These are phyloP conservation scores for Suillus tomentosus DNA, from an alignment of 768 basidiomycete species.

Conservation along the genomic window DNA sequence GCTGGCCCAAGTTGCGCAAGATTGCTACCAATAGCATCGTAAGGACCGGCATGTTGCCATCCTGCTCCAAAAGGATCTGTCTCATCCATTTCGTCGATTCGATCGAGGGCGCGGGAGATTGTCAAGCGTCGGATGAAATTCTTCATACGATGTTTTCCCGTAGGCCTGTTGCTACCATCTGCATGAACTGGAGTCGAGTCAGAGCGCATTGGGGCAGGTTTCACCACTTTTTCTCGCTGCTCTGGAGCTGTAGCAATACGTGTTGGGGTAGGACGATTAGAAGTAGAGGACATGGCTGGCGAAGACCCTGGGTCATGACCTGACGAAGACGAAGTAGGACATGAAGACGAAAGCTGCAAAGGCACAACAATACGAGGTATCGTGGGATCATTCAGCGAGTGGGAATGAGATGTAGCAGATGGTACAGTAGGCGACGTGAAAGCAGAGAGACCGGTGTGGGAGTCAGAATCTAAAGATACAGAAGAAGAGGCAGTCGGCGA, in stretches of 20 bases:
- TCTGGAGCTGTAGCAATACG: conserved; percentile 7
- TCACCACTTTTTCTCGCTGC: conserved; percentile 4
- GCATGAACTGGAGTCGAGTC: conserved; percentile 8
- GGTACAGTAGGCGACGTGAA: conserved; percentile 19
- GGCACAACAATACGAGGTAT: conserved; percentile 6
- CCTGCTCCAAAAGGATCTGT: conserved; percentile 64
- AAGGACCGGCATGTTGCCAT: conserved; percentile 75
- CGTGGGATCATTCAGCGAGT: conserved; percentile 6
- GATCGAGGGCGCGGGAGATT: conserved; percentile 48
- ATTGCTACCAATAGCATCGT: conserved; percentile 56
- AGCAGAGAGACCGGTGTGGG: conserved; percentile 10
- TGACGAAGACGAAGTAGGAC: no score
- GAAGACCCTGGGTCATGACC: conserved; percentile 4
- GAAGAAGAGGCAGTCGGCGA: conserved; percentile 8
- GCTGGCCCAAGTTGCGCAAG: conserved; percentile 16
- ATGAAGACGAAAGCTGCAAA: not conserved
- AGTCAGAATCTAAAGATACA: conserved; percentile 16
- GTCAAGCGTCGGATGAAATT: conserved; percentile 31
- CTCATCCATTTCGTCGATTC: conserved; percentile 79
- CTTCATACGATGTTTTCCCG: conserved; percentile 26
- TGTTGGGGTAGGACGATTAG: not conserved
- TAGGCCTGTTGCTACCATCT: conserved; percentile 11
- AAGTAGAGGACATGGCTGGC: conserved; percentile 2
- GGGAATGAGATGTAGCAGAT: conserved; percentile 15
- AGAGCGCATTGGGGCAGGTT: conserved; percentile 1